Conservation (phyloP, 306 rosid genomes). For the Rosa multiflora region DNA sequence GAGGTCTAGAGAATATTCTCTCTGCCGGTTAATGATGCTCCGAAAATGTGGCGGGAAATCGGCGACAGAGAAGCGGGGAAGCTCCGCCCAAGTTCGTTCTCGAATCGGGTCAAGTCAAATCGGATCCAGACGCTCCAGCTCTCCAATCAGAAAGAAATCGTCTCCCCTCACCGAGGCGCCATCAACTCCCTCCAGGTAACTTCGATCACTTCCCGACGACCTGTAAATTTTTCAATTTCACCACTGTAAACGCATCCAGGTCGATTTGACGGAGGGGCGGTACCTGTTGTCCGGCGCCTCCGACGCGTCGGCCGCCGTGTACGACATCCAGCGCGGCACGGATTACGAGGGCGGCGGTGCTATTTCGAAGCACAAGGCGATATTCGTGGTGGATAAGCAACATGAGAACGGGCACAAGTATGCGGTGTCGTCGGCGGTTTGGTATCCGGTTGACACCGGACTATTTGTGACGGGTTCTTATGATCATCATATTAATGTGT, state of each 20-base stretch:
- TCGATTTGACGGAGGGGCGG: constrained; percentile 84
- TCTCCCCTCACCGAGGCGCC: constrained; percentile 79
- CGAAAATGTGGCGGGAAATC: constrained; percentile 87
- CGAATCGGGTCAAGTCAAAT: constrained; percentile 65
- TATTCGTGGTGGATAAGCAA: constrained; percentile 66
- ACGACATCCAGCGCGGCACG: constrained; percentile 69
- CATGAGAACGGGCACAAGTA: constrained; percentile 67
- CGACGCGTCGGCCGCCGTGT: constrained; percentile 74
- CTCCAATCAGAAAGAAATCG: constrained; percentile 68
- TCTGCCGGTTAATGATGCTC: constrained; percentile 62
- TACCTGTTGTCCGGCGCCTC: constrained; percentile 78
- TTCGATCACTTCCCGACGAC: neutral
- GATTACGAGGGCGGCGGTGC: constrained; percentile 41
- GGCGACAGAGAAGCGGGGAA: constrained; percentile 84
- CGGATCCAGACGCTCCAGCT: constrained; percentile 56
- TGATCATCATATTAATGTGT: constrained; percentile 83
- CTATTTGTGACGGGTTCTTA: constrained; percentile 81
- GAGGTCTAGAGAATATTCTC: neutral
- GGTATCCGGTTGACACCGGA: constrained; percentile 95
- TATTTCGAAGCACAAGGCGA: constrained; percentile 53
- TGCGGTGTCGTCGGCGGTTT: constrained; percentile 79
- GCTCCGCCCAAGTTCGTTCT: constrained; percentile 53
- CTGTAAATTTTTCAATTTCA: neutral
- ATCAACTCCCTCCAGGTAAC: constrained; percentile 80
- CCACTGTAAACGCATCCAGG: constrained; percentile 16